phyloP scores from a whole-genome alignment of 2,329 filamentous ascomycete species.

The Dactylellina drechsleri region DNA sequence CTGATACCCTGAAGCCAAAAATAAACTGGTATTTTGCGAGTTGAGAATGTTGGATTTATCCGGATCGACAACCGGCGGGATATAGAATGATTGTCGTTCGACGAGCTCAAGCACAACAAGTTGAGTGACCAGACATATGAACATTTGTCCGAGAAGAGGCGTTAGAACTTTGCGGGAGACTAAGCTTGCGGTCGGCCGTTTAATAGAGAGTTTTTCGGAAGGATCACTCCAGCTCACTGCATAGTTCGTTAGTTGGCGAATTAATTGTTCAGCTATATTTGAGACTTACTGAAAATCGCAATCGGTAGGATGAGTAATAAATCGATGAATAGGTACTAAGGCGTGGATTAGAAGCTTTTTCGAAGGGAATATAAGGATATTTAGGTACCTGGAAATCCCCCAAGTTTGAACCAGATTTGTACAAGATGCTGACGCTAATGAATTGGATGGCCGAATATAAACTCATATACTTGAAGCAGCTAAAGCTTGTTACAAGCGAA shows the following conservation, averaged over 20 bases:
- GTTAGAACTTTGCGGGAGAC: slow-evolving; percentile 92
- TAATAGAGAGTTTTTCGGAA: slow-evolving; percentile 78
- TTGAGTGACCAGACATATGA: slow-evolving; percentile 81
- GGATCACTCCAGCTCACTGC: slow-evolving; percentile 93
- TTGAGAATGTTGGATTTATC: slow-evolving; percentile 88
- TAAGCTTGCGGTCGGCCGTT: slow-evolving; percentile 88
- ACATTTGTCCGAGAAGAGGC: slow-evolving; percentile 88
- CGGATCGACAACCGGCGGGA: slow-evolving; percentile 78
- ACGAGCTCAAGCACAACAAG: slow-evolving; percentile 78
- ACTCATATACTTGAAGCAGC: slow-evolving; percentile 99
- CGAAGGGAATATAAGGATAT: no score
- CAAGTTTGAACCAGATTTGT: slow-evolving; percentile 90
- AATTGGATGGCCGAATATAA: slow-evolving; percentile 99
- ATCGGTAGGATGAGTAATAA: slow-evolving; percentile 91
- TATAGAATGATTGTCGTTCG: slow-evolving; percentile 83
- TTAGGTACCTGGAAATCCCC: slow-evolving; percentile 84
- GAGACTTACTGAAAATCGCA: slow-evolving; percentile 82
- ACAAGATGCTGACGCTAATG: slow-evolving; percentile 94
- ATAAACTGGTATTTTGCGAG: slow-evolving; percentile 91
- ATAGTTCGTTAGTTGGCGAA: slow-evolving; percentile 54
- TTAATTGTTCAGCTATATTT: slow-evolving; percentile 8
- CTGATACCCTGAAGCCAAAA: slow-evolving; percentile 90
- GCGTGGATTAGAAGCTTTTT: background rate
- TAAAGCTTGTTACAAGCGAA: slow-evolving; percentile 96
- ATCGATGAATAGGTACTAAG: slow-evolving; percentile 89